phyloP scores from a whole-genome alignment of 345 rosid species.

The Lepidium sativum region DNA sequence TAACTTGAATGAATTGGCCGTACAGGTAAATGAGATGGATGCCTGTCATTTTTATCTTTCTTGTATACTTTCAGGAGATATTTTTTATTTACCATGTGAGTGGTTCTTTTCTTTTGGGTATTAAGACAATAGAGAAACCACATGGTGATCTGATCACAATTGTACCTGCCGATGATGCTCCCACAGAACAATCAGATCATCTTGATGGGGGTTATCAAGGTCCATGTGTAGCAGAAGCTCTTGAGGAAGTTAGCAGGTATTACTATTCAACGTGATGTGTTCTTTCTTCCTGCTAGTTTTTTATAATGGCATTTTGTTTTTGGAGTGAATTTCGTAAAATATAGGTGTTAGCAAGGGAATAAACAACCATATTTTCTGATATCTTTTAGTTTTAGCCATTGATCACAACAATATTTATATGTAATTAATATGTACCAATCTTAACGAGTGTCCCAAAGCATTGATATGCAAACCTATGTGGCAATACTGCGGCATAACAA shows the following conservation, averaged over 20 bases:
- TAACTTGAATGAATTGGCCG: constrained; percentile 24
- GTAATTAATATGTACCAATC: background rate
- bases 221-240: constrained; percentile 20
- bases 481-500: background rate
- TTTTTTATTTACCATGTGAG: constrained; percentile 4
- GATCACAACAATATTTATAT: background rate
- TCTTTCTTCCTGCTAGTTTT: background rate
- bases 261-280: background rate
- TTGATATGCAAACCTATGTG: background rate
- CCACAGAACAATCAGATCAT: constrained; percentile 15
- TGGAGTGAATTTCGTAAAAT: background rate
- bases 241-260: constrained; percentile 33
- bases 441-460: background rate
- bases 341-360: background rate
- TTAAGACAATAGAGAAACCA: constrained; percentile 23
- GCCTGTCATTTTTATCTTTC: constrained; percentile 8
- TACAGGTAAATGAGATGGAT: constrained; percentile 28
- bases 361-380: background rate
- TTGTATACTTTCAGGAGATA: background rate
- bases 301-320: background rate
- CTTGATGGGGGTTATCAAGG: constrained; percentile 11
- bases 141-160: constrained; percentile 2
- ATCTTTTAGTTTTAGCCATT: background rate
- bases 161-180: background rate
- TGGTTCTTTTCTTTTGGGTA: constrained; percentile 6